Evolutionary conservation across 306 rosid species (phyloP), one percentile per base, ranked within the genome.

Genomic region (Glycine latifolia): DNA sequence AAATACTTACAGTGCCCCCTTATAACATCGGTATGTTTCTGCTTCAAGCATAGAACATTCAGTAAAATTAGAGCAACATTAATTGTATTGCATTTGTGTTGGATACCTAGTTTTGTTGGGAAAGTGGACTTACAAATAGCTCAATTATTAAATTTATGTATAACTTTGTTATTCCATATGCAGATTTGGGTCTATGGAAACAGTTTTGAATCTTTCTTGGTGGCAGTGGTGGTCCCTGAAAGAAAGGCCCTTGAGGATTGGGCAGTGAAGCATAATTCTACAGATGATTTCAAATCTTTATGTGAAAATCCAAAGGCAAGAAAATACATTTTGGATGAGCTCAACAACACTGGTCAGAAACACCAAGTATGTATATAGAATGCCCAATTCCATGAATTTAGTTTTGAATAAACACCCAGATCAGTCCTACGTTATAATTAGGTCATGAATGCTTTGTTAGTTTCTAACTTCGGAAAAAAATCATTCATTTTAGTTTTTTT

Each of bases 201-300:
- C 88, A 95, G 97, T 86, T 95, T 93, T 33, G 99, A 95, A 89
- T 90, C 99, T n/a, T 95, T 87, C 84, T 91, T 95, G 62, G 99
- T 95, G 84, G 95, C 97, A 67, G 93, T 95, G 79, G 97, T 86
- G 50, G 89, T 93, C 79, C 99, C 99, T 13, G 99, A 93, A 73
- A 82, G 55, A 61, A 88, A 79, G 63, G 90, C 89, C n/a, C 79
- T 95, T 60, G 97, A 91, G 85, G 90, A 91, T 77, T 95, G 99
- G 99, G 95, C 97, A 43, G 75, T 33, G 67, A 83, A 84, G 75
- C 76, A 88, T 82, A 47, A 91, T 53, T 77, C 81, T 77, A 83
- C 81, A 0, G 92, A 79, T 61, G 97, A 89, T 87, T 93, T 87
- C 78, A 88, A 82, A 73, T 91, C 99, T n/a, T 78, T 93, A 52